Base-by-base conservation (phyloP, 345 rosid species). In the Eutrema yunnanense region DNA sequence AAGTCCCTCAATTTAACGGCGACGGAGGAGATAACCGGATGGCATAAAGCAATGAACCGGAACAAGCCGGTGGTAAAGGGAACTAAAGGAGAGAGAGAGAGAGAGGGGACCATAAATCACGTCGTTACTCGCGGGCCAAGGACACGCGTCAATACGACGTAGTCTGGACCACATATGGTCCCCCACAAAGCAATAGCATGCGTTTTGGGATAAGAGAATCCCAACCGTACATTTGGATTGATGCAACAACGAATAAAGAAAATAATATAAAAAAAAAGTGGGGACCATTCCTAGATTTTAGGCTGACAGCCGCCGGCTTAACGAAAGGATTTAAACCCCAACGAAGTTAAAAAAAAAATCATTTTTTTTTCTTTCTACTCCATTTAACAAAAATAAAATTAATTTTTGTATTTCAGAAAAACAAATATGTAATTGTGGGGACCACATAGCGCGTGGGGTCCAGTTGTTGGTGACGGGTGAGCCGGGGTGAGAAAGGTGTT, bases 271-370 rank as follows among this genome's bases (percentile, higher is more conserved):
- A 36, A 36, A 32, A 34, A 3, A 70, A 72, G 76, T 67, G 67
- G 82, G 86, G 81, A 71, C 88, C 85, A 62, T 42, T 72, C 32
- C 61, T 65, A 52, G 84, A 81, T 81, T 80, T 84, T 84, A 77
- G 72, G 72, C 86, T 82, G 86, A 82, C 88, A 87, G 94, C 97
- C 90, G 94, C 96, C 97, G 92, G 90, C 94, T 84, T 74, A 84
- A 85, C 78, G 67, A 65, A 82, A 69, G 49, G 62, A 57, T 67
- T 80, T 86, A 81, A 27, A n/a, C 79, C 80, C 67, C 37, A 64
- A 9, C 6, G 47, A 36, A 36, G 2, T 19, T 16, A 16, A 19
- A 19, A 19, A 19, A 19, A 19, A 19, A 19, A 0, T 19, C 22
- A 19, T 19, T 19, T 19, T 19, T 19, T 19, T 19, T 19, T 19